Percentiles rank a stretch among this genome's conserved stretches.
These are phyloP conservation scores for Podaxis sp. DNA, from an alignment of 768 basidiomycete species.

Conservation along the genomic window DNA sequence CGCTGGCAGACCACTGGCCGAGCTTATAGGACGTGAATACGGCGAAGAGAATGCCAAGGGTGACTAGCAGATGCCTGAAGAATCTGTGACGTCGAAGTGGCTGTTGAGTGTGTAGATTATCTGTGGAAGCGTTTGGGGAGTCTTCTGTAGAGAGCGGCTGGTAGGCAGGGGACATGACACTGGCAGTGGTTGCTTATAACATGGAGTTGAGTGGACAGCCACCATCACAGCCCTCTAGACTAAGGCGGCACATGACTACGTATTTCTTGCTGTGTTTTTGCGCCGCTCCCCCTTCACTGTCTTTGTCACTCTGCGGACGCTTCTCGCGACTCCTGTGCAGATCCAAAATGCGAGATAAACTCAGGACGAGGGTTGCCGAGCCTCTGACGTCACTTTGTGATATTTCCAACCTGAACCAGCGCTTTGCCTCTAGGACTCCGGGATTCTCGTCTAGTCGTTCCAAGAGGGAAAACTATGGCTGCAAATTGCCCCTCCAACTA, in stretches of 20 bases:
- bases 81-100: conserved; percentile 20
- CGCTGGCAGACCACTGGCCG: conserved; percentile 36
- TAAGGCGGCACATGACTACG: background rate
- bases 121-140: conserved; percentile 20
- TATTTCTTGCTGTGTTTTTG: background rate
- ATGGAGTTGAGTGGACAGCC: conserved; percentile 18
- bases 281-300: no score
- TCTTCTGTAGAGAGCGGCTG: conserved; percentile 22
- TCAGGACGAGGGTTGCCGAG: no score
- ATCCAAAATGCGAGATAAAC: no score
- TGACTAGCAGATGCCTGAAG: conserved; percentile 26
- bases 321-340: no score
- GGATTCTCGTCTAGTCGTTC: no score
- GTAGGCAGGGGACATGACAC: conserved; percentile 21
- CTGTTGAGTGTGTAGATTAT: conserved; percentile 17
- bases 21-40: conserved; percentile 41
- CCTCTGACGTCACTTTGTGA: no score
- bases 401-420: no score
- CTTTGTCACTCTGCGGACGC: no score
- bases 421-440: no score
- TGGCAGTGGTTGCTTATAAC: conserved; percentile 19
- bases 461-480: background rate
- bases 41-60: conserved; percentile 32
- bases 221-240: background rate
- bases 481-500: background rate